Conservation (phyloP, 345 rosid genomes). For the Physaria fendleri region DNA sequence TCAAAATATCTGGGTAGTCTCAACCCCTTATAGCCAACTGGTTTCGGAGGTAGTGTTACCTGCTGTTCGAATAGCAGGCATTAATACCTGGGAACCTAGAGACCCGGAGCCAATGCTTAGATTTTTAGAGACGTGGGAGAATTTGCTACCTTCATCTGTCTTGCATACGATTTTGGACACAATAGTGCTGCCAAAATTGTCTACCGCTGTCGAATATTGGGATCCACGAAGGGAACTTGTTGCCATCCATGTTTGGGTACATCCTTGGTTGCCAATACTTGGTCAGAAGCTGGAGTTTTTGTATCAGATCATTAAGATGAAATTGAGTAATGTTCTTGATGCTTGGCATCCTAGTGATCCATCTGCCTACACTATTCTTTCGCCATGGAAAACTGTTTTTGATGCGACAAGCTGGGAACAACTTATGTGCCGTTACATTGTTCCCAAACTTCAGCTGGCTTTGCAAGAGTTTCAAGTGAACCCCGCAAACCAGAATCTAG, state of each 20-base stretch:
- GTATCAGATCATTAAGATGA: slow-evolving; percentile 71
- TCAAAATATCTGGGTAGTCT: slow-evolving; percentile 59
- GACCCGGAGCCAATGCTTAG: slow-evolving; percentile 95
- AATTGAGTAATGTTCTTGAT: slow-evolving; percentile 77
- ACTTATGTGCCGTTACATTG: slow-evolving; percentile 79
- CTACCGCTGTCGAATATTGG: slow-evolving; percentile 80
- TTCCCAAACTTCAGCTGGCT: slow-evolving; percentile 84
- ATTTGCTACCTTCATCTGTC: slow-evolving; percentile 58
- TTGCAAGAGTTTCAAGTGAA: slow-evolving; percentile 75
- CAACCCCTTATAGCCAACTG: slow-evolving; percentile 65
- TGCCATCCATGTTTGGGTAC: slow-evolving; percentile 91
- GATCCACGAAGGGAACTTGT: slow-evolving; percentile 74
- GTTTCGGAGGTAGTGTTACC: slow-evolving; percentile 77
- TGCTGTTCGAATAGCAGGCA: slow-evolving; percentile 75
- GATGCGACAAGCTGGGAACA: slow-evolving; percentile 86
- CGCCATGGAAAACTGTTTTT: slow-evolving; percentile 90
- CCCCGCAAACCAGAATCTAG: slow-evolving; percentile 73
- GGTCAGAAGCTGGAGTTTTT: slow-evolving; percentile 71
- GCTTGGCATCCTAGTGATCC: slow-evolving; percentile 91
- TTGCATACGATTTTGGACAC: slow-evolving; percentile 51
- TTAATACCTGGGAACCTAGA: slow-evolving; percentile 87
- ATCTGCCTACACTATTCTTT: slow-evolving; percentile 76
- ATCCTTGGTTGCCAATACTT: slow-evolving; percentile 87
- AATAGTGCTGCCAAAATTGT: slow-evolving; percentile 70
- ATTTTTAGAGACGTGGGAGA: slow-evolving; percentile 82